Conservation (phyloP, 208 protist species). For the Trypanosoma avium region DNA sequence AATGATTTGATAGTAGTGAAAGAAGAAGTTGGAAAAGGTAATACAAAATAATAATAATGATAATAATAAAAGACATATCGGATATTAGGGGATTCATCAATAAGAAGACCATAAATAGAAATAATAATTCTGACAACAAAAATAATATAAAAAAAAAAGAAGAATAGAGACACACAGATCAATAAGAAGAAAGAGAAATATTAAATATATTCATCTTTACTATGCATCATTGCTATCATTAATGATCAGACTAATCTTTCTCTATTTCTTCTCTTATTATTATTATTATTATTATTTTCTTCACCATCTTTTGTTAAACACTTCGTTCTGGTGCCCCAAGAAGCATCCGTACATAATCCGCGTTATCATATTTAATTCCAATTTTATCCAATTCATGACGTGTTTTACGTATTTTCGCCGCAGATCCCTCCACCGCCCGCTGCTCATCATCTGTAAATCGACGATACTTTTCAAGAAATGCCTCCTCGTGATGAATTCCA, state of each 20-base stretch:
- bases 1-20: too few relatives aligned
- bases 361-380: constrained; percentile 63
- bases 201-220: constrained; percentile 7
- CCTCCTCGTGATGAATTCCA: constrained; percentile 61
- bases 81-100: too few relatives aligned
- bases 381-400: constrained; percentile 39
- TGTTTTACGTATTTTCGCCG: constrained; percentile 39
- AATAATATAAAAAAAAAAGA: constrained; percentile 6
- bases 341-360: constrained; percentile 48
- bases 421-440: constrained; percentile 46
- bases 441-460: constrained; percentile 53
- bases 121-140: not conserved
- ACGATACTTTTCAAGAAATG: constrained; percentile 52
- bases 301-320: not conserved
- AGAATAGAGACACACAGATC: not conserved
- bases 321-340: constrained; percentile 6
- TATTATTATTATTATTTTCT: not conserved
- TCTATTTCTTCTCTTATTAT: constrained; percentile 12
- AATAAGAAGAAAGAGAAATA: not conserved
- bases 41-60: too few relatives aligned
- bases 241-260: too few relatives aligned
- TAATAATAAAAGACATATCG: too few relatives aligned
- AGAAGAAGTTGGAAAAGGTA: too few relatives aligned
- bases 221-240: constrained; percentile 8
- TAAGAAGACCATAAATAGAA: constrained; percentile 29